Evolutionary conservation across 441 rosid genomes (phyloP).

Genomic region (Aquilaria agallochum): DNA sequence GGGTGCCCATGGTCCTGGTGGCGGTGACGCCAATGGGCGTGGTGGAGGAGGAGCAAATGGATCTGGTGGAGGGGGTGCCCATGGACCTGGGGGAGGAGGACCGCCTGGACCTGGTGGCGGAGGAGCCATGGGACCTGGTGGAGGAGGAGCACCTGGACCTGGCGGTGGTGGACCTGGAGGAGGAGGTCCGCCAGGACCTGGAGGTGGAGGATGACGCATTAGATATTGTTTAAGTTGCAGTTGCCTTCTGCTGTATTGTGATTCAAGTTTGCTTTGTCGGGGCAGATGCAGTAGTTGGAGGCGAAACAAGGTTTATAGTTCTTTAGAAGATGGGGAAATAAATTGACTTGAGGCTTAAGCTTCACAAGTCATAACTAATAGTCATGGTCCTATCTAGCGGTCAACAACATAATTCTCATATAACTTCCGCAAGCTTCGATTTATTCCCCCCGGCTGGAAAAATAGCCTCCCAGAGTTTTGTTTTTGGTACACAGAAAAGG

Average conservation of each 20-base stretch:
- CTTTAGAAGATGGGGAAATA: too few relatives aligned
- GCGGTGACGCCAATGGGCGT: constrained; percentile 2
- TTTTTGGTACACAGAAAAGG: too few relatives aligned
- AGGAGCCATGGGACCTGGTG: not conserved
- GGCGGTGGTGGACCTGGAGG: not conserved
- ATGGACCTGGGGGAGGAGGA: not conserved
- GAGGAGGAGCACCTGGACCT: not conserved
- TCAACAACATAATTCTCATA: too few relatives aligned
- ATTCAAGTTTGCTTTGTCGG: not conserved
- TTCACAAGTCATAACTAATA: not conserved
- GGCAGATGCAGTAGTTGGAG: not conserved
- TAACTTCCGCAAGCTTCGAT: too few relatives aligned
- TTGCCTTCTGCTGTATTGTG: not conserved
- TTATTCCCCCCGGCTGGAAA: too few relatives aligned
- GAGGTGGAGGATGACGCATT: constrained; percentile 9
- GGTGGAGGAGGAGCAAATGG: not conserved
- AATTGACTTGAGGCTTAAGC: not conserved
- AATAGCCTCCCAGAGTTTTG: too few relatives aligned
- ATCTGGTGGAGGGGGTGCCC: not conserved
- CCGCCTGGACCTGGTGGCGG: constrained; percentile 8
- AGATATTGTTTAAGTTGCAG: not conserved
- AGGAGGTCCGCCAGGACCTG: not conserved
- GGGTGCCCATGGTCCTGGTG: too few relatives aligned
- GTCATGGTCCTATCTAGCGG: not conserved
- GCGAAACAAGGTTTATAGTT: not conserved